Evolutionary conservation across 208 protist genomes (phyloP).

Genomic region (Endotrypanum monterogeii): DNA sequence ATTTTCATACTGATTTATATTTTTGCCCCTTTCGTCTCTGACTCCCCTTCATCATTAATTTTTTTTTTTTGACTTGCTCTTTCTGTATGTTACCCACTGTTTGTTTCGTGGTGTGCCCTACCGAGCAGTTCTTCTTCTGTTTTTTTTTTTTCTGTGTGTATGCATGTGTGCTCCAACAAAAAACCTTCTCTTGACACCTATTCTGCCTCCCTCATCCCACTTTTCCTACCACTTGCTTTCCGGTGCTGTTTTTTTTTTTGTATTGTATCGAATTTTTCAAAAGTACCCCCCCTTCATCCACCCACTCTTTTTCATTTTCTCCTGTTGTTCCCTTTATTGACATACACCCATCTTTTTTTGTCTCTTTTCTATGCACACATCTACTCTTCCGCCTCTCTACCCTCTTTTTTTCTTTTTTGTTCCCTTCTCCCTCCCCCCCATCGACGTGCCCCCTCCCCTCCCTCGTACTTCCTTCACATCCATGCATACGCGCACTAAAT

Average conservation of each 20-base stretch:
- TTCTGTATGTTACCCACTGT: neutral
- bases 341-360: neutral
- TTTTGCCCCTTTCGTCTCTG: neutral
- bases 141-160: neutral
- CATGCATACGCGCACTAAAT: too few relatives aligned
- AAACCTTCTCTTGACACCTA: neutral
- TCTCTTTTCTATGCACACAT: conserved; percentile 1
- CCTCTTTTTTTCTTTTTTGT: too few relatives aligned
- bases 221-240: neutral
- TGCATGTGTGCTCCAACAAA: neutral
- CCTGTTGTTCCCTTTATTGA: neutral
- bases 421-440: neutral
- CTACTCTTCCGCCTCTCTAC: too few relatives aligned
- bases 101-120: neutral
- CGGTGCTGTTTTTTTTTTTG: neutral
- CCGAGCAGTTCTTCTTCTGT: too few relatives aligned
- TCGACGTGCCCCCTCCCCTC: neutral
- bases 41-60: neutral
- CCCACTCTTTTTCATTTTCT: neutral
- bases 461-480: too few relatives aligned
- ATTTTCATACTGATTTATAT: neutral
- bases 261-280: neutral
- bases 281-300: too few relatives aligned
- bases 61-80: neutral
- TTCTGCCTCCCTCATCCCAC: neutral